Conservation (phyloP, 495 filamentous ascomycete genomes). For the Cercophora newfieldiana region DNA sequence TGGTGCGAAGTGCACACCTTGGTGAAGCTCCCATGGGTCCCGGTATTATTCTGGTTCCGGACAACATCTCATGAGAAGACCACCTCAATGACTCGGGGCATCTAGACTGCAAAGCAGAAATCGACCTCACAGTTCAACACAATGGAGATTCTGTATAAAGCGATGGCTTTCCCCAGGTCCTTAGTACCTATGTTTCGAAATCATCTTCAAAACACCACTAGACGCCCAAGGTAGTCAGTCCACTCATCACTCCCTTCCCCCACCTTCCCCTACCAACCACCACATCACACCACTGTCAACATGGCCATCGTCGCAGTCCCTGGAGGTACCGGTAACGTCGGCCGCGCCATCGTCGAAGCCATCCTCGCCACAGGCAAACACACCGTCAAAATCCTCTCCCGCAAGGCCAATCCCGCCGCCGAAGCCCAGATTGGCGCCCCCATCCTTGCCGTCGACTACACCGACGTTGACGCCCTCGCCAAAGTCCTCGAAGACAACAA, state of each 20-base stretch:
- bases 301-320: constrained; percentile 55
- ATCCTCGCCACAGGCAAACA: constrained; percentile 41
- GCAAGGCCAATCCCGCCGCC: constrained; percentile 28
- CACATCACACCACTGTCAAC: too few species aligned
- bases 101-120: too few species aligned
- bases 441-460: constrained; percentile 45
- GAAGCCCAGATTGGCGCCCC: constrained; percentile 28
- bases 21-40: background rate
- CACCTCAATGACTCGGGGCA: too few species aligned
- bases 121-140: too few species aligned
- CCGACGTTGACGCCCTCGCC: constrained; percentile 39
- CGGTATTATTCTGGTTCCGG: background rate
- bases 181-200: too few species aligned
- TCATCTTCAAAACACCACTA: background rate
- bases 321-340: constrained; percentile 55
- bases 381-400: constrained; percentile 46
- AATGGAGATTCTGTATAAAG: too few species aligned
- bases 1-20: too few species aligned
- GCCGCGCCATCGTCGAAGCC: constrained; percentile 52
- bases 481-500: constrained; percentile 46
- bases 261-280: background rate
- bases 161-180: too few species aligned
- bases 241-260: background rate
- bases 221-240: too few species aligned
- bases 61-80: too few species aligned